A percentile compares a stretch with the other conserved stretches of the same genome.
phyloP scores from a whole-genome alignment of 306 rosid genomes.

The Corylus avellana region DNA sequence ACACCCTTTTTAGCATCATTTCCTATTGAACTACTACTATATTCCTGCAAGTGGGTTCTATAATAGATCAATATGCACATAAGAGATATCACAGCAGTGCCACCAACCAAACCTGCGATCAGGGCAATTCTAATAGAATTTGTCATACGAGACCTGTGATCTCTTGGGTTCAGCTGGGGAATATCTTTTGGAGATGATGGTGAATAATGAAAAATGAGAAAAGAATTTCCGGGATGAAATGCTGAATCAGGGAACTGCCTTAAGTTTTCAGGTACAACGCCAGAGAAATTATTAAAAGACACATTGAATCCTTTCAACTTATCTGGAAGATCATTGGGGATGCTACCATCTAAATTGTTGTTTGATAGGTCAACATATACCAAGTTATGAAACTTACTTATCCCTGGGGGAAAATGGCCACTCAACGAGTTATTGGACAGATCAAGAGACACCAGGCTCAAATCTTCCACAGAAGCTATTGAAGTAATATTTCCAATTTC shows the following conservation, averaged over 20 bases:
- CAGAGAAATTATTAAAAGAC: constrained; percentile 75
- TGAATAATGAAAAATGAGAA: constrained; percentile 51
- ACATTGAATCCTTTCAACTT: constrained; percentile 54
- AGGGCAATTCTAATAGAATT: constrained; percentile 51
- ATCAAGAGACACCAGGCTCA: constrained; percentile 58
- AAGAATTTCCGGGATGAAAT: constrained; percentile 75
- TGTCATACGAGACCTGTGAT: constrained; percentile 41
- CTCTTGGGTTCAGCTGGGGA: constrained; percentile 31
- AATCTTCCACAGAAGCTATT: constrained; percentile 35
- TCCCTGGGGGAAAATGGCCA: constrained; percentile 54
- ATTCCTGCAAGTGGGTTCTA: constrained; percentile 35
- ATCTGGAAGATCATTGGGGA: constrained; percentile 64
- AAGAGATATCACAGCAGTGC: constrained; percentile 48
- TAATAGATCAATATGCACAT: constrained; percentile 40
- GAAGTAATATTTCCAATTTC: constrained; percentile 26
- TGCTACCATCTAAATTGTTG: constrained; percentile 61
- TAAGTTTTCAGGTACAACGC: constrained; percentile 57
- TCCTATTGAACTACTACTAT: constrained; percentile 32
- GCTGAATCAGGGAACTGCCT: constrained; percentile 68
- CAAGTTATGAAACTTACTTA: constrained; percentile 53
- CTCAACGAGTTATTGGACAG: constrained; percentile 70
- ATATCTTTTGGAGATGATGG: constrained; percentile 39
- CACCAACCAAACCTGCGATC: constrained; percentile 55
- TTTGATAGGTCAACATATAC: constrained; percentile 53
- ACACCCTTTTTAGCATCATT: constrained; percentile 34